These are phyloP conservation scores for Mucor mucedo DNA, from an alignment of 371 early-diverging fungal species.

Conservation along the genomic window DNA sequence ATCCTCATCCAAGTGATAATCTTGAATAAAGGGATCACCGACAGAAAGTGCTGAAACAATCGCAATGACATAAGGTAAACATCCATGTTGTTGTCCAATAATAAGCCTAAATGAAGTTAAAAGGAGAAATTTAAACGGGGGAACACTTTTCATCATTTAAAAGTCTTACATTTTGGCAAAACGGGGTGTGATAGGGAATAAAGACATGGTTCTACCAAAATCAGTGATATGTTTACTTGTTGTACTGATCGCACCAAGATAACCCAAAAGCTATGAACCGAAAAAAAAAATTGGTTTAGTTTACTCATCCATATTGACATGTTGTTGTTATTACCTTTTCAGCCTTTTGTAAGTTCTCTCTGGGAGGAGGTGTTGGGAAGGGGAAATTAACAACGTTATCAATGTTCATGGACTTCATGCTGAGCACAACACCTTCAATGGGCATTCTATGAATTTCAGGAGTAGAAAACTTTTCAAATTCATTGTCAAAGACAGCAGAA, in stretches of 20 bases:
- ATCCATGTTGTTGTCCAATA: slow-evolving; percentile 81
- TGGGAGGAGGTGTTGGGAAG: slow-evolving; percentile 89
- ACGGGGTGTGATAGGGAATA: slow-evolving; percentile 94
- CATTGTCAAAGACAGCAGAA: slow-evolving; percentile 90
- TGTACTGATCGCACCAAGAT: slow-evolving; percentile 77
- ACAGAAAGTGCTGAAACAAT: slow-evolving; percentile 91
- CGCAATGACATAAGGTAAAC: slow-evolving; percentile 87
- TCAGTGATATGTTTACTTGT: slow-evolving; percentile 78
- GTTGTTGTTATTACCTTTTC: slow-evolving; percentile 51
- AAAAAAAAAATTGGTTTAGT: background rate
- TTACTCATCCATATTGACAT: background rate
- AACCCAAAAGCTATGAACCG: slow-evolving; percentile 56
- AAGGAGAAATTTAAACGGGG: slow-evolving; percentile 1
- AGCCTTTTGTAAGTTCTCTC: slow-evolving; percentile 68
- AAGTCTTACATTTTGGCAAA: slow-evolving; percentile 86
- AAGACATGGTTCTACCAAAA: slow-evolving; percentile 87
- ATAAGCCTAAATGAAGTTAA: slow-evolving; percentile 61
- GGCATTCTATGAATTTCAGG: slow-evolving; percentile 97
- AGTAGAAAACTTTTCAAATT: slow-evolving; percentile 84
- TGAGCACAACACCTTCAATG: slow-evolving; percentile 93
- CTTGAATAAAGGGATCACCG: slow-evolving; percentile 89
- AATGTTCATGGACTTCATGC: slow-evolving; percentile 96
- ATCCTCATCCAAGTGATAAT: slow-evolving; percentile 61
- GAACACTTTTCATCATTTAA: background rate
- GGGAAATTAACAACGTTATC: slow-evolving; percentile 95